Conservation (phyloP, 2,329 filamentous ascomycete genomes). For the Coleophoma cylindrospora region DNA sequence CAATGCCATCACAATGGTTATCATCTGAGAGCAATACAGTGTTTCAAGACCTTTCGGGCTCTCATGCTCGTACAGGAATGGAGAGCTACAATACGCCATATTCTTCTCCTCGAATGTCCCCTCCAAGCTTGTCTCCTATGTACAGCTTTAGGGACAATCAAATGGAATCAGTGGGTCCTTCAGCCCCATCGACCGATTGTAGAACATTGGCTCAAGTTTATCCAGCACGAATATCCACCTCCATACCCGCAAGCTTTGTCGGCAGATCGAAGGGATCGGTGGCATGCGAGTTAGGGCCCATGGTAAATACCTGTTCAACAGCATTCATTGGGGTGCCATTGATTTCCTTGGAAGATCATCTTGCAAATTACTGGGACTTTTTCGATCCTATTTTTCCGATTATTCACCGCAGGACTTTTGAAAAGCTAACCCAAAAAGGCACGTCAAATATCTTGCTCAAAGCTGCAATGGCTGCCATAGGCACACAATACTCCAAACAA, state of each 20-base stretch:
- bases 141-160: slow-evolving; percentile 17
- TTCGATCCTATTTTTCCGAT: slow-evolving; percentile 22
- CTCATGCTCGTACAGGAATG: slow-evolving; percentile 17
- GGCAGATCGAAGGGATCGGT: slow-evolving; percentile 17
- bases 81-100: slow-evolving; percentile 20
- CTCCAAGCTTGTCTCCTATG: slow-evolving; percentile 14
- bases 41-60: slow-evolving; percentile 17
- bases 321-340: neutral
- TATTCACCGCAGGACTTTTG: slow-evolving; percentile 22
- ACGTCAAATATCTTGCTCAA: slow-evolving; percentile 11
- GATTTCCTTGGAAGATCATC: slow-evolving; percentile 13
- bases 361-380: slow-evolving; percentile 21
- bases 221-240: slow-evolving; percentile 19
- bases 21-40: slow-evolving; percentile 13
- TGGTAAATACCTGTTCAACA: neutral
- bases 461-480: slow-evolving; percentile 24
- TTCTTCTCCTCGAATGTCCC: slow-evolving; percentile 18
- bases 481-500: slow-evolving; percentile 23
- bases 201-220: slow-evolving; percentile 21
- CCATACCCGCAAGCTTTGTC: slow-evolving; percentile 19
- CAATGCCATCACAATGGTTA: slow-evolving; percentile 14
- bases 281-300: slow-evolving; percentile 7
- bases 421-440: slow-evolving; percentile 8
- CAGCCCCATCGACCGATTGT: slow-evolving; percentile 23
- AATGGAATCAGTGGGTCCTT: slow-evolving; percentile 29